A percentile compares a stretch with the other conserved stretches of the same genome.
These are phyloP conservation scores for Suillus occidentalis DNA, from an alignment of 768 basidiomycete genomes.

Conservation along the genomic window DNA sequence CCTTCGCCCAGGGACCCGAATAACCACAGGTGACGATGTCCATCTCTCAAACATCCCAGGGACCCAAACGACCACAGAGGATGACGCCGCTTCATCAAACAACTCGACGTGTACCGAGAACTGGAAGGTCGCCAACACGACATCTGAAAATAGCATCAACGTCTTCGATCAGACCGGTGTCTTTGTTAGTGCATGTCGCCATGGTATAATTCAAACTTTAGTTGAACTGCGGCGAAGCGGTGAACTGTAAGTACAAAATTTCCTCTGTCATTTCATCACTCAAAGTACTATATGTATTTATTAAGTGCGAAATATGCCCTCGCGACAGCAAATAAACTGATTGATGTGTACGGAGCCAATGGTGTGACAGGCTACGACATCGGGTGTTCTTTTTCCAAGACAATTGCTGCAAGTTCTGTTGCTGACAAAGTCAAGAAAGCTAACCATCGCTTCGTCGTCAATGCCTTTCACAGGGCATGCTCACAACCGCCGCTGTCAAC, in stretches of 20 bases:
- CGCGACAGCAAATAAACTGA: conserved; percentile 19
- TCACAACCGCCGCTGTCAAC: conserved; percentile 21
- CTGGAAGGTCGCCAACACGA: conserved; percentile 29
- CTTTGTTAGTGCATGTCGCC: conserved; percentile 36
- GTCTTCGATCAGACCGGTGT: conserved; percentile 39
- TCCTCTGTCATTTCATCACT: neutral
- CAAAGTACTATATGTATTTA: too few species aligned
- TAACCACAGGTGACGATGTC: too few species aligned
- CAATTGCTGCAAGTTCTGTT: conserved; percentile 13
- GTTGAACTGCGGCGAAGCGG: conserved; percentile 37
- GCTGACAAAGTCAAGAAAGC: neutral
- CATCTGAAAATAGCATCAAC: conserved; percentile 28
- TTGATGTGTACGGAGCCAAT: conserved; percentile 19
- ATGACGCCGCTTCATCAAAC: too few species aligned
- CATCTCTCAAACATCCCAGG: too few species aligned
- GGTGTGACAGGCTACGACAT: conserved; percentile 28
- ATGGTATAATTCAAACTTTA: conserved; percentile 30
- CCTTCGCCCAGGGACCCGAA: too few species aligned
- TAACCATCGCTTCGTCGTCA: conserved; percentile 15
- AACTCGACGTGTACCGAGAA: conserved; percentile 25
- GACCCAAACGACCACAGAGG: too few species aligned
- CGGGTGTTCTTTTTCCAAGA: conserved; percentile 25
- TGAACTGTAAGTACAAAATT: conserved; percentile 33
- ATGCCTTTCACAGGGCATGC: conserved; percentile 23
- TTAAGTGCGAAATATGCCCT: conserved; percentile 2